A percentile compares a stretch with the other conserved stretches of the same genome.
These are phyloP conservation scores for Yamadazyma pseudoaaseri DNA, from an alignment of 1,139 yeast species.

Conservation along the genomic window DNA sequence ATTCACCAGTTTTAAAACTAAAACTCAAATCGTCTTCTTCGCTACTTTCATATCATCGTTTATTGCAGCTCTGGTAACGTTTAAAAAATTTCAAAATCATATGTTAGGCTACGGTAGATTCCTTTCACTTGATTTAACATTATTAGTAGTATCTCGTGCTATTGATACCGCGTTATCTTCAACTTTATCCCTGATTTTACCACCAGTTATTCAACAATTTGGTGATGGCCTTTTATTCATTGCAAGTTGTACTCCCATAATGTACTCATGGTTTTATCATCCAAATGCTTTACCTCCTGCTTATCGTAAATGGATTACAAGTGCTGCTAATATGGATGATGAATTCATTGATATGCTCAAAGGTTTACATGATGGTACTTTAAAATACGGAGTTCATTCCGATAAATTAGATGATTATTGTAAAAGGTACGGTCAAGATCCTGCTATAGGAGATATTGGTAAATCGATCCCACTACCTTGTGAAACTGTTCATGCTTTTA, in stretches of 20 bases:
- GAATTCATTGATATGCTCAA: slow-evolving; percentile 25
- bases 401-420: slow-evolving; percentile 25
- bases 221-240: slow-evolving; percentile 34
- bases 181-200: slow-evolving; percentile 19
- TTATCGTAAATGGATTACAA: slow-evolving; percentile 39
- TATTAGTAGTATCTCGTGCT: slow-evolving; percentile 37
- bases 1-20: slow-evolving; percentile 11
- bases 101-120: slow-evolving; percentile 28
- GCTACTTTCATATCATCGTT: slow-evolving; percentile 32
- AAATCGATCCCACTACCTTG: slow-evolving; percentile 27
- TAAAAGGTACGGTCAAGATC: slow-evolving; percentile 25
- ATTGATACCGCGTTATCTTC: slow-evolving; percentile 32
- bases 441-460: slow-evolving; percentile 20
- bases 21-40: slow-evolving; percentile 23
- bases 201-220: slow-evolving; percentile 13
- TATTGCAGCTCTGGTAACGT: slow-evolving; percentile 25
- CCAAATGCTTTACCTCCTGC: slow-evolving; percentile 35
- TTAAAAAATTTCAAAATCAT: slow-evolving; percentile 32
- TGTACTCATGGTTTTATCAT: slow-evolving; percentile 36
- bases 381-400: slow-evolving; percentile 28
- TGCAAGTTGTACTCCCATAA: slow-evolving; percentile 28
- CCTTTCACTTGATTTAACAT: slow-evolving; percentile 33
- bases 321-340: slow-evolving; percentile 41
- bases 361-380: slow-evolving; percentile 21
- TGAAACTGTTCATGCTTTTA: slow-evolving; percentile 33